Conservation (phyloP, 2,329 filamentous ascomycete species). For the Botrytis byssoidea region DNA sequence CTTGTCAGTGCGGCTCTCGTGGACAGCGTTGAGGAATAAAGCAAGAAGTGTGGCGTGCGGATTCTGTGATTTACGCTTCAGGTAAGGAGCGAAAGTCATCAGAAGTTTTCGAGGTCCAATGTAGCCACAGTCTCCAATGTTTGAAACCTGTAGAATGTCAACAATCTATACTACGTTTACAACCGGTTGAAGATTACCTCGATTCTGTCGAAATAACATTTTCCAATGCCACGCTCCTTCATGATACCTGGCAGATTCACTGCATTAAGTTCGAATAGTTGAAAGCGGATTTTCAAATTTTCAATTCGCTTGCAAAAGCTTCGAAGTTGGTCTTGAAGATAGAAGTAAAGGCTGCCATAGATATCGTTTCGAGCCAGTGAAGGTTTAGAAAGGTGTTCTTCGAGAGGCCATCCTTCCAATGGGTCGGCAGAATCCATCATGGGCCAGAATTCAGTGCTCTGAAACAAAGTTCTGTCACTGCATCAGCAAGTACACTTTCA, state of each 20-base stretch:
- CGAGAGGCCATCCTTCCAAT: slow-evolving; percentile 40
- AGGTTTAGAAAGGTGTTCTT: background rate
- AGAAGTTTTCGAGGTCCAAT: slow-evolving; percentile 4
- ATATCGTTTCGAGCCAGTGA: slow-evolving; percentile 18
- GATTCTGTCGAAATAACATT: slow-evolving; percentile 15
- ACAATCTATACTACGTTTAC: too few species aligned
- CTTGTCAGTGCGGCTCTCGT: background rate
- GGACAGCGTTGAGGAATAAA: slow-evolving; percentile 20
- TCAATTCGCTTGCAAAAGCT: slow-evolving; percentile 9
- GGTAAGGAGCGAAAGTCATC: background rate
- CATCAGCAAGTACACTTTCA: background rate
- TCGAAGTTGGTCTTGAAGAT: slow-evolving; percentile 1
- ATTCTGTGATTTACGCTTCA: slow-evolving; percentile 15
- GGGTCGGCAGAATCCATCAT: slow-evolving; percentile 43
- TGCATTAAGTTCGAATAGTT: slow-evolving; percentile 10
- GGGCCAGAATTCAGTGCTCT: slow-evolving; percentile 38
- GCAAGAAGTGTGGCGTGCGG: slow-evolving; percentile 22
- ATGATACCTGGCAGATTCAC: background rate
- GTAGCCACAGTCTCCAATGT: slow-evolving; percentile 17
- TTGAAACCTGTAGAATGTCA: slow-evolving; percentile 9
- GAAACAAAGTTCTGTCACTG: slow-evolving; percentile 41
- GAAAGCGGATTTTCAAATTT: background rate
- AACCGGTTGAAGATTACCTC: background rate
- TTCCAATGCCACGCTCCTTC: background rate
- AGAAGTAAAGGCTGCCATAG: slow-evolving; percentile 16